A percentile compares a stretch with the other conserved stretches of the same genome.
Conservation (phyloP, 139 green algal species). For the Pseudopediastrum boryanum region DNA sequence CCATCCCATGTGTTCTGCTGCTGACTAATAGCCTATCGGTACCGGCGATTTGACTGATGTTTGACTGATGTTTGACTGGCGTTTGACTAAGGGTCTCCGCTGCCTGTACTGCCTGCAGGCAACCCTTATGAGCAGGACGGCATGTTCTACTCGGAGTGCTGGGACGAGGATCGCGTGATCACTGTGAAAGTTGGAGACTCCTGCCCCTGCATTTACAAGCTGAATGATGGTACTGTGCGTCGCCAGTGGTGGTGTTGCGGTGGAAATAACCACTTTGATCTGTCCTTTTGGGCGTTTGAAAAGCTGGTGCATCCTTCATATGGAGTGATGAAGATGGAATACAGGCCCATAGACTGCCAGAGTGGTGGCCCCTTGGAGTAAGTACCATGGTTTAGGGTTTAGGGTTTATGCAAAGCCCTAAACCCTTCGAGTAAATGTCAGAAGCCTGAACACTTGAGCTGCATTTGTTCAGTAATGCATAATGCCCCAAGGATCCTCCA, state of each 20-base stretch:
- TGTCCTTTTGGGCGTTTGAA: slow-evolving; percentile 37
- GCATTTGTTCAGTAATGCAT: too few relatives aligned
- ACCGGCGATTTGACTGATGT: too few relatives aligned
- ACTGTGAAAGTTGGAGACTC: slow-evolving; percentile 19
- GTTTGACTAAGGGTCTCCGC: too few relatives aligned
- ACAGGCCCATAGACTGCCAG: slow-evolving; percentile 17
- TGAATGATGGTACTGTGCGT: neutral
- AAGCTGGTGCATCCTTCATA: slow-evolving; percentile 26
- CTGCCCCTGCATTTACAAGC: slow-evolving; percentile 22
- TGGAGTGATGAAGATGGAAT: slow-evolving; percentile 33
- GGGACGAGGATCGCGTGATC: slow-evolving; percentile 11
- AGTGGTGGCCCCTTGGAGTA: neutral
- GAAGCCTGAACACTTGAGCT: too few relatives aligned
- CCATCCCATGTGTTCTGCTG: too few relatives aligned
- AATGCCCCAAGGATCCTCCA: too few relatives aligned
- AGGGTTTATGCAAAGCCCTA: too few relatives aligned
- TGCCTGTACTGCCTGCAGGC: neutral
- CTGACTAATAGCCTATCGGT: too few relatives aligned
- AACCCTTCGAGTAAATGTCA: too few relatives aligned
- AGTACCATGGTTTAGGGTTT: too few relatives aligned
- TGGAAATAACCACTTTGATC: slow-evolving; percentile 32
- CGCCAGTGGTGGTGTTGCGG: slow-evolving; percentile 32
- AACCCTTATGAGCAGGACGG: neutral
- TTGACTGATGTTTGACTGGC: too few relatives aligned
- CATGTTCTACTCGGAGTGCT: slow-evolving; percentile 5